phyloP scores from a whole-genome alignment of 2,329 filamentous ascomycete genomes.

The Aspergillus latus region DNA sequence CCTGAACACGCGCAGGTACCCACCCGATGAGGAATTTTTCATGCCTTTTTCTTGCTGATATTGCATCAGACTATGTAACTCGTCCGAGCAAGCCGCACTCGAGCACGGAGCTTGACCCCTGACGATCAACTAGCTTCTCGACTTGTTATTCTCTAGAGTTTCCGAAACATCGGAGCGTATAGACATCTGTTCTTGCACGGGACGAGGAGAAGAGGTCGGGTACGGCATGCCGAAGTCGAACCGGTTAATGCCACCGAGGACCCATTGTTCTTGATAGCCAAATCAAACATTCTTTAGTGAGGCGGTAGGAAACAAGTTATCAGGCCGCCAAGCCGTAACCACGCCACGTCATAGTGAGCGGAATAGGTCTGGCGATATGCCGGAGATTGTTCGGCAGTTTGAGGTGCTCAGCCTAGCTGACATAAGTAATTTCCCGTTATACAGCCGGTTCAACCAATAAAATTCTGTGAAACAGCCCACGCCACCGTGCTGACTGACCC shows the following conservation, averaged over 20 bases:
- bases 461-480: not conserved
- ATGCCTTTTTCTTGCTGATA: not conserved
- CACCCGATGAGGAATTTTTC: not conserved
- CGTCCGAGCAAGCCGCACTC: not conserved
- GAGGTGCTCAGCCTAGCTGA: not conserved
- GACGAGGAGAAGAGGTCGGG: too few relatives aligned
- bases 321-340: too few relatives aligned
- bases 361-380: not conserved
- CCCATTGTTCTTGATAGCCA: too few relatives aligned
- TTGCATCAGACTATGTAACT: not conserved
- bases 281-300: too few relatives aligned
- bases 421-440: not conserved
- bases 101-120: not conserved
- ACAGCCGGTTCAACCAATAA: not conserved
- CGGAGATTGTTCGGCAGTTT: not conserved
- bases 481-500: not conserved
- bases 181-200: too few relatives aligned
- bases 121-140: too few relatives aligned
- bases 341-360: not conserved
- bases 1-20: not conserved
- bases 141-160: too few relatives aligned
- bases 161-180: too few relatives aligned
- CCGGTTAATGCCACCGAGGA: too few relatives aligned
- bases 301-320: too few relatives aligned
- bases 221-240: too few relatives aligned